These are phyloP conservation scores for Magnaporthales sp. DNA, from an alignment of 2,329 filamentous ascomycete genomes.

Conservation along the genomic window DNA sequence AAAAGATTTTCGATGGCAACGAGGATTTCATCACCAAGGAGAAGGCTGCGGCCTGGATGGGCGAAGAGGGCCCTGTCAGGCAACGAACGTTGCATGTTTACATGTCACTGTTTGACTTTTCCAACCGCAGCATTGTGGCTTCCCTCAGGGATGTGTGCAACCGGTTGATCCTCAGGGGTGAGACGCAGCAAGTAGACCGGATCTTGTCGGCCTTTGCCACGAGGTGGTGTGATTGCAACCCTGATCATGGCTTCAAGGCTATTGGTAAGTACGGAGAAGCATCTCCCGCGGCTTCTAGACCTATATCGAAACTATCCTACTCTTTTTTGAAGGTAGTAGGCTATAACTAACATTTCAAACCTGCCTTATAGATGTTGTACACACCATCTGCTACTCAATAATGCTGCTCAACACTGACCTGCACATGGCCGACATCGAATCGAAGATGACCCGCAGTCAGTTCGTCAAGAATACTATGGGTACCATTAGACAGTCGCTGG, in stretches of 20 bases:
- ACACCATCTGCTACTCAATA: conserved; percentile 94
- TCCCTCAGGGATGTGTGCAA: conserved; percentile 74
- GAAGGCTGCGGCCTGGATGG: conserved; percentile 80
- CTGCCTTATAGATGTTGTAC: conserved; percentile 67
- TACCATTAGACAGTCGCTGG: conserved; percentile 69
- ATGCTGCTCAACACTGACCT: conserved; percentile 93
- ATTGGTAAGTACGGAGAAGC: conserved; percentile 47
- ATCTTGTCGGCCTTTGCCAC: conserved; percentile 84
- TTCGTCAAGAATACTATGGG: conserved; percentile 96
- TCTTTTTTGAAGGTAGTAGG: not conserved
- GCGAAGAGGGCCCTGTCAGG: conserved; percentile 57
- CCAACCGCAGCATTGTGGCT: conserved; percentile 68
- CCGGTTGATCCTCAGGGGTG: conserved; percentile 74
- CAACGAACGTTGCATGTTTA: conserved; percentile 62
- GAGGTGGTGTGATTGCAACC: conserved; percentile 90
- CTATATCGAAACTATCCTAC: not conserved
- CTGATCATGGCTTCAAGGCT: conserved; percentile 85
- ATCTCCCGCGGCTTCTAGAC: not conserved
- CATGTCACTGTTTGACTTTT: conserved; percentile 87
- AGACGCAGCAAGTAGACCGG: conserved; percentile 94
- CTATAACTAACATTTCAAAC: conserved; percentile 20
- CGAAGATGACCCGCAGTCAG: conserved; percentile 90
- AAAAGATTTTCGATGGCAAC: conserved; percentile 74
- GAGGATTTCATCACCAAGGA: conserved; percentile 74
- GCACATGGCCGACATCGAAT: conserved; percentile 88